These are phyloP conservation scores for Talaromyces islandicus DNA, from an alignment of 2,329 filamentous ascomycete species.

Conservation along the genomic window DNA sequence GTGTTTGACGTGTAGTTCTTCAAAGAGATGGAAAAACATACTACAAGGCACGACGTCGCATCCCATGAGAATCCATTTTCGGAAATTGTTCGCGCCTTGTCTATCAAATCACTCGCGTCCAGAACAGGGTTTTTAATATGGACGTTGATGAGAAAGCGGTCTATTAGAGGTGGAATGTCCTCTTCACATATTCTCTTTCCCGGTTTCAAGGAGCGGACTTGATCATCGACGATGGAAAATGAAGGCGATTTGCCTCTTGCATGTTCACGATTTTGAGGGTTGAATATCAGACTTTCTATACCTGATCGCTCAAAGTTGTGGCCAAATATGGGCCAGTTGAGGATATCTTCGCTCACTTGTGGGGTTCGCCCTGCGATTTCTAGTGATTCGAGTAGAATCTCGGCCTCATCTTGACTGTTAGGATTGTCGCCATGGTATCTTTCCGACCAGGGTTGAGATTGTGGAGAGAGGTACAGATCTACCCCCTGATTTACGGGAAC, in stretches of 20 bases:
- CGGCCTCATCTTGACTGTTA: not conserved
- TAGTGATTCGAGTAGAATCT: not conserved
- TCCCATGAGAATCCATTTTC: slow-evolving; percentile 3
- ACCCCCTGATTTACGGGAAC: not conserved
- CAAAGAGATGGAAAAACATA: not conserved
- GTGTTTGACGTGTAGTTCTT: not conserved
- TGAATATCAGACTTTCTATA: not conserved
- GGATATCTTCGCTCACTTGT: not conserved
- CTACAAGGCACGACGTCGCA: slow-evolving; percentile 1
- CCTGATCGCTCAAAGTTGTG: not conserved
- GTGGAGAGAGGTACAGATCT: not conserved
- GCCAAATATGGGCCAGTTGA: slow-evolving; percentile 3
- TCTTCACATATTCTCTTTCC: not conserved
- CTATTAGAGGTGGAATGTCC: not conserved
- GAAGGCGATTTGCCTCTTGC: not conserved
- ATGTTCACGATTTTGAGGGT: not conserved
- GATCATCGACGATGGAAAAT: not conserved
- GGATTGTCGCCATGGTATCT: not conserved
- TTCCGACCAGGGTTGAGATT: not conserved
- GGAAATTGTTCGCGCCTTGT: not conserved
- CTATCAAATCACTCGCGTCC: not conserved
- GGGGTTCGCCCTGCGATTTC: not conserved
- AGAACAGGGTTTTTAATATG: slow-evolving; percentile 1
- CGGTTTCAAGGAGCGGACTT: not conserved
- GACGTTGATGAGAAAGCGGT: not conserved